phyloP scores from a whole-genome alignment of 2,329 filamentous ascomycete species.

The Xylariaceae sp. region DNA sequence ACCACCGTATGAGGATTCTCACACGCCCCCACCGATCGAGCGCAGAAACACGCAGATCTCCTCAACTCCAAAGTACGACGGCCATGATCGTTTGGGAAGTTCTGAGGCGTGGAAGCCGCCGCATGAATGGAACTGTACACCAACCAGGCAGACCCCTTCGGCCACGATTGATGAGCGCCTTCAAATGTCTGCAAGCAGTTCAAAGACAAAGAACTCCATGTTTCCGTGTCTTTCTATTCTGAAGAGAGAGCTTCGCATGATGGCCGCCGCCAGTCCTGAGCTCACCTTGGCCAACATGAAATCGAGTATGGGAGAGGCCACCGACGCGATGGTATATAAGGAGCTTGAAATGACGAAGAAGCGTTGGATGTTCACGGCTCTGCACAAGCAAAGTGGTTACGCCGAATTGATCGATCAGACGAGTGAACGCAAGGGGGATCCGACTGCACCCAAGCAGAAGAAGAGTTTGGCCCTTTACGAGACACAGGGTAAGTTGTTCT shows the following conservation, averaged over 20 bases:
- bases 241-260: slow-evolving; percentile 49
- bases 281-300: slow-evolving; percentile 52
- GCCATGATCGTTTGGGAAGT: slow-evolving; percentile 31
- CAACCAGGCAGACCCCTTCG: slow-evolving; percentile 23
- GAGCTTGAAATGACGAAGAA: slow-evolving; percentile 52
- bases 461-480: slow-evolving; percentile 49
- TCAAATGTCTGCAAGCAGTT: slow-evolving; percentile 18
- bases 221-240: slow-evolving; percentile 37
- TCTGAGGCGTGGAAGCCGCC: slow-evolving; percentile 43
- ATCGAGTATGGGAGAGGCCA: slow-evolving; percentile 42
- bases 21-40: slow-evolving; percentile 24
- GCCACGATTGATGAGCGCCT: slow-evolving; percentile 22
- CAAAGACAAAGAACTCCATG: slow-evolving; percentile 24
- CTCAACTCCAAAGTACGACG: slow-evolving; percentile 25
- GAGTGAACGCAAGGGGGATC: slow-evolving; percentile 13
- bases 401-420: slow-evolving; percentile 20
- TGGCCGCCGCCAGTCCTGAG: slow-evolving; percentile 48
- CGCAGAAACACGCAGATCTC: slow-evolving; percentile 16
- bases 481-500: slow-evolving; percentile 38
- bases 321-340: slow-evolving; percentile 44
- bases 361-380: slow-evolving; percentile 56
- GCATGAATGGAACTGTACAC: slow-evolving; percentile 39
- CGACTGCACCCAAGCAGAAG: slow-evolving; percentile 21
- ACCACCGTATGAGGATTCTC: slow-evolving; percentile 21
- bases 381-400: slow-evolving; percentile 43